Base-by-base conservation (phyloP, 1,284 basidiomycete genomes). In the Ustilago nuda region DNA sequence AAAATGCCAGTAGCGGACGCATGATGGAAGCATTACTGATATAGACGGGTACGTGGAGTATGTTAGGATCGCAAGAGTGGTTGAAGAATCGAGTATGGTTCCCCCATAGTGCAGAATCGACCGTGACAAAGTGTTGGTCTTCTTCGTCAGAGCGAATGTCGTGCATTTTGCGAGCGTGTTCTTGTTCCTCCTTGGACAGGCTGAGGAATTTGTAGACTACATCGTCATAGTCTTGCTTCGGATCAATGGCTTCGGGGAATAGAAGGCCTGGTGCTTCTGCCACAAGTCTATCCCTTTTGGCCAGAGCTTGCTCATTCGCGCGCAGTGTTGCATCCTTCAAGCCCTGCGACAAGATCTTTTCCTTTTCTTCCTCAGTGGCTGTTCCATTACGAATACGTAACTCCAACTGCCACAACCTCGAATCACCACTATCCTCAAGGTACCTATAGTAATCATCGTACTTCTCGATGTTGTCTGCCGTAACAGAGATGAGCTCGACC, bases 41-140 rank as follows among this genome's bases (percentile, higher is more conserved):
- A 71, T 93, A 92, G 37, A 91, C 91, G 1, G 92, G 88, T n/a
- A 89, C 88, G 12, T 94, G 89, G 5, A 85, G 85, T 71, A 92
- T 90, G 83, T 96, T 97, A 0, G 94, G 94, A 71, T 93, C 91
- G 82, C 94, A 96, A 17, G 92, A 94, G 81, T 96, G 94, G 53
- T 79, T 80, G 62, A 81, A 76, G 52, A 76, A 83, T 8, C 81
- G 63, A 8, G 80, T 75, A 19, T 78, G 56, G 65, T 83, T 83
- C 51, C 80, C 81, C 56, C 66, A 77, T 0, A 82, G 69, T 1
- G 67, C 71, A 17, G 75, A 75, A 50, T 83, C 81, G 46, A 83
- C 64, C 15, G 66, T 75, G n/a, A 76, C 41, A 5, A 60, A 36
- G 1, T 37, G 57, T 41, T 51, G 45, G 35, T 72, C 69, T 54